phyloP scores from a whole-genome alignment of 148 eudicot species.

The Limonium bicolor region DNA sequence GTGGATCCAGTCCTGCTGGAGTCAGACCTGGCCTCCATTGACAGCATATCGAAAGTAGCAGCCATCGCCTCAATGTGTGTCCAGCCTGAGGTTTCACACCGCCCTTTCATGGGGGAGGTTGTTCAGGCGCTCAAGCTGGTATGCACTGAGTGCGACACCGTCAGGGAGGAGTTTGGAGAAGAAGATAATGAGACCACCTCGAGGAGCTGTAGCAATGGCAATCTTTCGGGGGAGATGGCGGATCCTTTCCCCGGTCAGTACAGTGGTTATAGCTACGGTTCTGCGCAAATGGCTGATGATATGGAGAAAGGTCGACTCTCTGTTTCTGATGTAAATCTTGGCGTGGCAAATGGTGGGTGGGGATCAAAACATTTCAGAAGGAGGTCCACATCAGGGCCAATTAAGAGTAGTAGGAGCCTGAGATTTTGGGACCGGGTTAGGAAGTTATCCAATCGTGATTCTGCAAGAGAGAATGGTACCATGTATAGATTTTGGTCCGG shows the following conservation, averaged over 20 bases:
- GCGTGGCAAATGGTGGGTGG: slow-evolving; percentile 18
- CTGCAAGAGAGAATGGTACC: slow-evolving; percentile 55
- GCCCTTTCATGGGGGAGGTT: slow-evolving; percentile 98
- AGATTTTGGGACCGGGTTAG: slow-evolving; percentile 45
- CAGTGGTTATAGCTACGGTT: slow-evolving; percentile 20
- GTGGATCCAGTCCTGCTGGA: slow-evolving; percentile 44
- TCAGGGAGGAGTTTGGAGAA: slow-evolving; percentile 14
- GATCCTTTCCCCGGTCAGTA: slow-evolving; percentile 17
- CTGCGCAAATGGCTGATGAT: slow-evolving; percentile 30
- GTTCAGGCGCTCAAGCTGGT: slow-evolving; percentile 90
- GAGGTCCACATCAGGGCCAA: slow-evolving; percentile 65
- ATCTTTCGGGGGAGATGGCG: slow-evolving; percentile 20
- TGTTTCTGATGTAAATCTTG: slow-evolving; percentile 29
- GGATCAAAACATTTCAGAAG: slow-evolving; percentile 32
- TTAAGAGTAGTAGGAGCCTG: slow-evolving; percentile 22
- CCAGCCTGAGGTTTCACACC: slow-evolving; percentile 84
- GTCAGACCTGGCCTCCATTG: slow-evolving; percentile 25
- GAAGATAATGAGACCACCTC: too few species aligned
- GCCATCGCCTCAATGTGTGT: slow-evolving; percentile 98
- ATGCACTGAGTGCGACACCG: slow-evolving; percentile 44
- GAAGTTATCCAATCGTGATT: slow-evolving; percentile 33
- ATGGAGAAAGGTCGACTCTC: slow-evolving; percentile 53
- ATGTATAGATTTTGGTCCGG: slow-evolving; percentile 40
- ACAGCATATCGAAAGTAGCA: slow-evolving; percentile 64
- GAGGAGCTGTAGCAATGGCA: slow-evolving; percentile 32